Evolutionary conservation across 2,329 filamentous ascomycete genomes (phyloP), one percentile per base, ranked within the genome.

Genomic region (Hymenoscyphus albidus): DNA sequence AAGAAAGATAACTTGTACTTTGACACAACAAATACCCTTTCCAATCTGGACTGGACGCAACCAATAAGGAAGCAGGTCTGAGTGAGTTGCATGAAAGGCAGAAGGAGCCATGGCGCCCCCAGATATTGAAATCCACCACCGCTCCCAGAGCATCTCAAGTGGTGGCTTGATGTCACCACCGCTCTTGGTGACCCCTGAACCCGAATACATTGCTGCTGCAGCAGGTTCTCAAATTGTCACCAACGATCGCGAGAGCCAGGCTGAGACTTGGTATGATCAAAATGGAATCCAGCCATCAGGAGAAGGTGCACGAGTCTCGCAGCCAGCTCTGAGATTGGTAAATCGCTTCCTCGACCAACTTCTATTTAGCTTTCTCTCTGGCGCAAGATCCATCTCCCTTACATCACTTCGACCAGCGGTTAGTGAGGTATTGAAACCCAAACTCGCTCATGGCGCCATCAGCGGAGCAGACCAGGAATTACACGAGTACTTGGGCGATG

Each of bases 261-360:
- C 88, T 65, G 86, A 88, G 70, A 81, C 87, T 60, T 88, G 88
- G 82, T 86, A 88, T 72, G 86, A 91, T 73, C 84, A 89, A 67
- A 84, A 90, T 70, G 86, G 86, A 60, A 82, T 88, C 63, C 85
- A 88, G 69, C 83, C 85, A 0, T 84, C 85, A 4, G 83, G 83
- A 64, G 88, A 91, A 70, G 86, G 88, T 18, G 90, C 90, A 18
- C 76, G 89, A 59, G 90, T 97, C 64, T 89, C 92, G 0, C 81
- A 84, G 1, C 83, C 85, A 35, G 91, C 95, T 0, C 80, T 98
- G 44, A 82, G 83, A 54, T 84, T 96, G 10, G 85, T 97, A 74
- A 99, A 99, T 78, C 88, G 85, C 72, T 99, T 99, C 74, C 85
- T 99, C 67, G 95, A 99, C 76, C 92, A 97, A 74, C 82, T 98